These are phyloP conservation scores for Hyaloperonospora arabidopsidis DNA, from an alignment of 352 stramenopile species.

Conservation along the genomic window DNA sequence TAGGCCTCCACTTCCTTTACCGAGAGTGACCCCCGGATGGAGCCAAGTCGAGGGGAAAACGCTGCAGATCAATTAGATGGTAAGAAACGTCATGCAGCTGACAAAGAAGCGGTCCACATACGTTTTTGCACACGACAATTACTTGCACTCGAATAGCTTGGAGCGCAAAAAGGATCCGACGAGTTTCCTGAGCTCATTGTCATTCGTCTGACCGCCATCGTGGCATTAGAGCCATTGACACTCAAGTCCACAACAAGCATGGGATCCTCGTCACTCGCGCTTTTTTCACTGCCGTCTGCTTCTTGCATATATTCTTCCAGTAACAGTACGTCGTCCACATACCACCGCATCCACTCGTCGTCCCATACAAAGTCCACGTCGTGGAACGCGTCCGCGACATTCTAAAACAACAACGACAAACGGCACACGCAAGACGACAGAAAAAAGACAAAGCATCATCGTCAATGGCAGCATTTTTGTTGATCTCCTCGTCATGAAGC, in stretches of 20 bases:
- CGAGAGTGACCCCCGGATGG: conserved; percentile 56
- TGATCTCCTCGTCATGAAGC: neutral
- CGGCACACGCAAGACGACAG: neutral
- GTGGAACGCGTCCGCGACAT: conserved; percentile 24
- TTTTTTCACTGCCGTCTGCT: neutral
- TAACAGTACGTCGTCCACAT: conserved; percentile 43
- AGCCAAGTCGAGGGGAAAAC: conserved; percentile 46
- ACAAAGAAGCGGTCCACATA: conserved; percentile 15
- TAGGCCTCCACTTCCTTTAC: conserved; percentile 52
- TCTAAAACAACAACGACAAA: conserved; percentile 12
- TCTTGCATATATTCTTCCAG: conserved; percentile 33
- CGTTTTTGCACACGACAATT: conserved; percentile 41
- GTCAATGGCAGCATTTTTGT: neutral
- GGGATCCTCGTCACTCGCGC: neutral
- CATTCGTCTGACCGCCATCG: conserved; percentile 21
- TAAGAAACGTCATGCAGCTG: neutral
- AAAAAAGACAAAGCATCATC: neutral
- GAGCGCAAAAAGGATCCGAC: conserved; percentile 29
- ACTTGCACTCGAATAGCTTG: conserved; percentile 25
- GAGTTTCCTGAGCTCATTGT: conserved; percentile 19
- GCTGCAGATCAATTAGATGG: conserved; percentile 16
- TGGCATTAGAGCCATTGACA: conserved; percentile 8
- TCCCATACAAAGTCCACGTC: conserved; percentile 41
- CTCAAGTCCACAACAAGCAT: conserved; percentile 25
- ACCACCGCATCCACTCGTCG: conserved; percentile 49